Conservation (phyloP, 768 basidiomycete genomes). For the Rhizopogon vesiculosus region DNA sequence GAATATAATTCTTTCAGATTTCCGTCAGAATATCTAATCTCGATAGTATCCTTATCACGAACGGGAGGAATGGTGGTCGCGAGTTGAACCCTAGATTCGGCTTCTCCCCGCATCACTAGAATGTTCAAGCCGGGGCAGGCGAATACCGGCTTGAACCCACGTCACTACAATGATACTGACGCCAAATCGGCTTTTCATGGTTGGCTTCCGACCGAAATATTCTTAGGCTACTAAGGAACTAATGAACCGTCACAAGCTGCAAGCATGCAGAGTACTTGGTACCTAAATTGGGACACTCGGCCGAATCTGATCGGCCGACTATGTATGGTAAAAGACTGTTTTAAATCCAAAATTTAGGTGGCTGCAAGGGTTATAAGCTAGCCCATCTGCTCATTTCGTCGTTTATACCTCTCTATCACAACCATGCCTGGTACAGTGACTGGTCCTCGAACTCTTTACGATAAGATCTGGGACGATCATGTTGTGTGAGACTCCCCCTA, state of each 20-base stretch:
- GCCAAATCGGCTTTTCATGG: no score
- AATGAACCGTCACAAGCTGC: not conserved
- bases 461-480: constrained; percentile 98
- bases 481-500: constrained; percentile 58
- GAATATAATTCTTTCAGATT: no score
- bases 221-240: not conserved
- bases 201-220: not conserved
- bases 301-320: not conserved
- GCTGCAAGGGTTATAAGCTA: not conserved
- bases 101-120: no score
- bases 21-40: no score
- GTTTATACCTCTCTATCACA: not conserved
- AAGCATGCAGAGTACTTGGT: no score
- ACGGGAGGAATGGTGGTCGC: no score
- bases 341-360: not conserved
- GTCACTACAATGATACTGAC: no score
- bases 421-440: constrained; percentile 52
- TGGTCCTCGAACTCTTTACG: constrained; percentile 86
- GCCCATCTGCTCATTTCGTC: constrained; percentile 1
- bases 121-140: no score
- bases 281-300: not conserved
- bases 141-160: no score
- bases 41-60: no score
- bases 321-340: not conserved
- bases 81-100: no score